Evolutionary conservation across 495 filamentous ascomycete species (phyloP), one percentile per base, ranked within the genome.

Genomic region (Penicillium crystallinum): DNA sequence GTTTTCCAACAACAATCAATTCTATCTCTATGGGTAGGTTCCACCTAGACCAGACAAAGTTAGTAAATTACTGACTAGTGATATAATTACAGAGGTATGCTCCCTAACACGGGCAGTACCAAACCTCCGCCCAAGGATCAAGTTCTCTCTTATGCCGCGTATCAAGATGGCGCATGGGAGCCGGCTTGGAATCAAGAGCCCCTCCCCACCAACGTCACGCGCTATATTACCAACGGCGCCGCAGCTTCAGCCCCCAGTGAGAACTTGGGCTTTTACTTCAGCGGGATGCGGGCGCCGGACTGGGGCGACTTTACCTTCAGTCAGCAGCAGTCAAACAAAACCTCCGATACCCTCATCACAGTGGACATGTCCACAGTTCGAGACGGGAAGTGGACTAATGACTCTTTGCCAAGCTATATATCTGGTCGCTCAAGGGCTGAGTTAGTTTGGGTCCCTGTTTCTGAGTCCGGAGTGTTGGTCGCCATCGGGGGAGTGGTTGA

Each of bases 241-340:
- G 77, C 74, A 0, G 83, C 77, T 7, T 85, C 76, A 11, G 81
- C 80, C 5, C 85, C 86, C 0, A 88, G 85, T 8, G 86, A 90
- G 65, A 85, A 89, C 53, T 74, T 80, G 46, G 85, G 80, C 0
- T 90, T 84, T 70, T 87, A 88, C 57, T 87, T 90, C 57, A 78
- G 81, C 4, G 87, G 87, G 0, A 72, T 81, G 70, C 78, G 71
- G 21, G 72, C 75, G 0, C 39, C 60, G 6, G 65, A 65, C 51
- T 74, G 67, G 60, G 77, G 78, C 0, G 56, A 71, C 1, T 76
- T 86, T 52, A 76, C 70, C 41, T 53, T 59, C 14, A 27, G 43
- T 6, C 76, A 76, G 50, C 25, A 41, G 5, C 57, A 65, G 9
- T 43, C 65, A 8, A 73, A 65, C 40, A 25, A 21, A 8, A 56